Conservation (phyloP, 495 filamentous ascomycete species). For the Penicillium daleae region DNA sequence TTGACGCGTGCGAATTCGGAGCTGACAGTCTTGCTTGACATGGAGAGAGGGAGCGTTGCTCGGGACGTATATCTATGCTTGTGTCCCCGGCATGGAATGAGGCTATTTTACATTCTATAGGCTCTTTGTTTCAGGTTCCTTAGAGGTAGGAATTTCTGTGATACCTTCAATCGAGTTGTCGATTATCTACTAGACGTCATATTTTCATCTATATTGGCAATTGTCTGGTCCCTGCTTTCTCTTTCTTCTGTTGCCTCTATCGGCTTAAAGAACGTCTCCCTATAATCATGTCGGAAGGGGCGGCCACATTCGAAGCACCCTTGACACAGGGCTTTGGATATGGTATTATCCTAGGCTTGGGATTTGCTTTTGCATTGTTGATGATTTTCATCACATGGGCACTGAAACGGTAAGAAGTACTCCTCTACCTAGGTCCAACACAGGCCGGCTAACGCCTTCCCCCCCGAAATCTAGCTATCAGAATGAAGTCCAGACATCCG, state of each 20-base stretch:
- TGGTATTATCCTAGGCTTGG: constrained; percentile 80
- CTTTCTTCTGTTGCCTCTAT: constrained; percentile 3
- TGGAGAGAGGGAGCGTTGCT: not conserved
- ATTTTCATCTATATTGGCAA: constrained; percentile 5
- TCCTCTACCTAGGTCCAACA: not conserved
- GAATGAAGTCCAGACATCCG: constrained; percentile 91
- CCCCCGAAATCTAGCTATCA: constrained; percentile 64
- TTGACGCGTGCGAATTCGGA: constrained; percentile 22
- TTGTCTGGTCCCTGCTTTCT: not conserved
- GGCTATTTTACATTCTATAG: not conserved
- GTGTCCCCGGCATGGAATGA: not conserved
- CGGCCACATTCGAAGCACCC: constrained; percentile 50
- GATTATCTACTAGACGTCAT: not conserved
- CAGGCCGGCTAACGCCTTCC: not conserved
- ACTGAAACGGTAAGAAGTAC: constrained; percentile 58
- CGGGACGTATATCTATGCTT: not conserved
- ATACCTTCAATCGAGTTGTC: constrained; percentile 8
- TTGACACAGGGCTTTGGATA: constrained; percentile 76
- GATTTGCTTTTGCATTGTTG: constrained; percentile 73
- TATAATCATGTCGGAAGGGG: constrained; percentile 12
- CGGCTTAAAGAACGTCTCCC: not conserved
- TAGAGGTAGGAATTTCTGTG: not conserved
- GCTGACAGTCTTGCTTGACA: not conserved
- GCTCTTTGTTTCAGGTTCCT: not conserved
- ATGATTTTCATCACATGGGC: constrained; percentile 85